phyloP scores from a whole-genome alignment of 805 yeast species.

The Yamadazyma nakazawae region DNA sequence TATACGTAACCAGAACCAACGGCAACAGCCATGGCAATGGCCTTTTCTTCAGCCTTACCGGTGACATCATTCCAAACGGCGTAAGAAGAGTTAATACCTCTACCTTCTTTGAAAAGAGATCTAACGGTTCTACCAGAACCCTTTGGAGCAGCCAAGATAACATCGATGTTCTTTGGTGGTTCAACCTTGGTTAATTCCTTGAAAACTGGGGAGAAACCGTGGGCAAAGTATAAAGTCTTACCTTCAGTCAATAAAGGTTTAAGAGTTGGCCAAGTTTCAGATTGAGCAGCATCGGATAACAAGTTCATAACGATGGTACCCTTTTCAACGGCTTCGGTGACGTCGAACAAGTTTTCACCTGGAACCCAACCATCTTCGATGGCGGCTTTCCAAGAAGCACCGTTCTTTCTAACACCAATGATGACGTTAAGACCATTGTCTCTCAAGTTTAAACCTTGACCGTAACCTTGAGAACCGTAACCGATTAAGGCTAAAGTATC shows the following conservation, averaged over 20 bases:
- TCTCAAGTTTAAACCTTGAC: slow-evolving; percentile 98
- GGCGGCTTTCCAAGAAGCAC: slow-evolving; percentile 99
- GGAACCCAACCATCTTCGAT: slow-evolving; percentile 99
- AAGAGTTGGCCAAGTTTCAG: slow-evolving; percentile 90
- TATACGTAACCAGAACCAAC: slow-evolving; percentile 99
- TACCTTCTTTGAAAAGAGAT: slow-evolving; percentile 98
- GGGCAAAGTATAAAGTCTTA: slow-evolving; percentile 97
- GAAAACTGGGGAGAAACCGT: slow-evolving; percentile 99
- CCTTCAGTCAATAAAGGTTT: slow-evolving; percentile 93
- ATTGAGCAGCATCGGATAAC: slow-evolving; percentile 98
- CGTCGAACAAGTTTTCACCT: slow-evolving; percentile 96
- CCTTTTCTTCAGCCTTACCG: slow-evolving; percentile 99
- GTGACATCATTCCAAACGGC: slow-evolving; percentile 99
- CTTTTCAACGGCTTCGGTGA: slow-evolving; percentile 84
- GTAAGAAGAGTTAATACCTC: slow-evolving; percentile 99
- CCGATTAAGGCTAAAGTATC: slow-evolving; percentile 97
- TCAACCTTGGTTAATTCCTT: slow-evolving; percentile 95
- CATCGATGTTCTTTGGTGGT: slow-evolving; percentile 92
- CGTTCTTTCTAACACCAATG: slow-evolving; percentile 96
- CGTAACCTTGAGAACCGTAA: slow-evolving; percentile 99
- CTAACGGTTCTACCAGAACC: slow-evolving; percentile 99
- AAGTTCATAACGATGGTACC: slow-evolving; percentile 98
- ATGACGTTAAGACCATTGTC: slow-evolving; percentile 98
- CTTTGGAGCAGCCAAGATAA: slow-evolving; percentile 98
- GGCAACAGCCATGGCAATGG: slow-evolving; percentile 97